Evolutionary conservation across 176 grass and related monocot species (phyloP).

Genomic region (Olyra latifolia): DNA sequence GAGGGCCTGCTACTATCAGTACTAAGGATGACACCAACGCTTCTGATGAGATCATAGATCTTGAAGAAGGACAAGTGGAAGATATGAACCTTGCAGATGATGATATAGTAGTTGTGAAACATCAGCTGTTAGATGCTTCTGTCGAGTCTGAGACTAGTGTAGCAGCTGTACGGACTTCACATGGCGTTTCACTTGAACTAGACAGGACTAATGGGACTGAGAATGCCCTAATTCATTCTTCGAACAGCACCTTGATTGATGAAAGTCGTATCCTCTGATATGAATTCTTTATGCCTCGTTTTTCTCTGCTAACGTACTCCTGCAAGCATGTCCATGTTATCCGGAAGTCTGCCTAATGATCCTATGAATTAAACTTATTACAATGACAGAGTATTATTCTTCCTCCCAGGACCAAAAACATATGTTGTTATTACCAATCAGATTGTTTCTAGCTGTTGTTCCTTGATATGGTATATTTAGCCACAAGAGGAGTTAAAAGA

Average conservation of each 20-base stretch:
- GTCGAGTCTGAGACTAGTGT: conserved; percentile 20
- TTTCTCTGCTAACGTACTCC: conserved; percentile 20
- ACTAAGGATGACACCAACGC: neutral
- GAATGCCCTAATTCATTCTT: conserved; percentile 20
- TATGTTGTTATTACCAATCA: neutral
- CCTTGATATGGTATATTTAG: conserved; percentile 64
- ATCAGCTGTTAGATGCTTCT: conserved; percentile 34
- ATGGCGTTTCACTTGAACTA: conserved; percentile 21
- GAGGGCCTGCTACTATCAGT: neutral
- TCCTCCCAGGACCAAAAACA: neutral
- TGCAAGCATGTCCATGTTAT: conserved; percentile 2
- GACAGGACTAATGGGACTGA: conserved; percentile 7
- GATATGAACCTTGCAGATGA: conserved; percentile 91
- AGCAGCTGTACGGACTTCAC: conserved; percentile 15
- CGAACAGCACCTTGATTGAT: conserved; percentile 34
- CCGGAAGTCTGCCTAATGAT: neutral
- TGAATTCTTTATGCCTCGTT: conserved; percentile 18
- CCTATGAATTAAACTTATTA: conserved; percentile 3
- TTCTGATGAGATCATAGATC: conserved; percentile 19
- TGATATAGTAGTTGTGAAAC: conserved; percentile 39
- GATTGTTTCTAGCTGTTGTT: conserved; percentile 33
- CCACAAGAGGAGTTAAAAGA: conserved; percentile 81
- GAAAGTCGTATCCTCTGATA: conserved; percentile 73
- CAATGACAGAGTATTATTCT: neutral
- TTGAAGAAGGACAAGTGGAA: conserved; percentile 42